Percentiles rank a stretch among this genome's conserved stretches.
phyloP scores from a whole-genome alignment of 116 monocot species.

The Thalassia testudinum region DNA sequence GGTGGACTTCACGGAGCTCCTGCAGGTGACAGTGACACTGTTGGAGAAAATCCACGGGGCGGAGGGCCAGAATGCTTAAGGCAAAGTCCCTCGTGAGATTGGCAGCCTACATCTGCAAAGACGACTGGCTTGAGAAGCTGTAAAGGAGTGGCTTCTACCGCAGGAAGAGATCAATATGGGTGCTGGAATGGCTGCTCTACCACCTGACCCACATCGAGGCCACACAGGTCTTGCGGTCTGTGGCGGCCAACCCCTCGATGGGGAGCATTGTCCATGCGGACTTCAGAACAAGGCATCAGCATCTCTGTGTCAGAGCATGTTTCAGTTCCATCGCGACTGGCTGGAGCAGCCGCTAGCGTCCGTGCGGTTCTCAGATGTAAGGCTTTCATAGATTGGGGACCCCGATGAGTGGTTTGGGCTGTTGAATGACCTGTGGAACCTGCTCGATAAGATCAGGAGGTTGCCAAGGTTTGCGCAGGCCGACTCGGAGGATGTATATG shows the following conservation, averaged over 20 bases:
- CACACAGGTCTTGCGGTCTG: constrained; percentile 54
- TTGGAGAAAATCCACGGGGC: constrained; percentile 35
- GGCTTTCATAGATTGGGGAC: constrained; percentile 76
- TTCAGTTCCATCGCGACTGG: constrained; percentile 72
- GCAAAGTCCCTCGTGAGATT: constrained; percentile 49
- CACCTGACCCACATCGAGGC: constrained; percentile 54
- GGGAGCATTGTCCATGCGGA: constrained; percentile 49
- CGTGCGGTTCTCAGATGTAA: constrained; percentile 45
- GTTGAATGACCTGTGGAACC: constrained; percentile 53
- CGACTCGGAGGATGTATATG: constrained; percentile 70
- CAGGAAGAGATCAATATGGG: constrained; percentile 61
- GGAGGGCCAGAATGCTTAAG: constrained; percentile 12
- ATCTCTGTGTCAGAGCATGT: constrained; percentile 39
- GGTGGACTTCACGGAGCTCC: constrained; percentile 72
- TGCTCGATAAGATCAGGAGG: constrained; percentile 61
- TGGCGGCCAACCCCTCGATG: constrained; percentile 21
- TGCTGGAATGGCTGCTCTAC: constrained; percentile 82
- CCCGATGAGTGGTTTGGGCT: constrained; percentile 72
- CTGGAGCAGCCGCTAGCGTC: constrained; percentile 53
- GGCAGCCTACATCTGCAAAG: constrained; percentile 49
- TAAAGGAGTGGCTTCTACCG: constrained; percentile 35
- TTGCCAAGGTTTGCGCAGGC: constrained; percentile 53
- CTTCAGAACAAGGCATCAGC: constrained; percentile 64
- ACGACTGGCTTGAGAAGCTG: constrained; percentile 59
- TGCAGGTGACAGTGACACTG: constrained; percentile 45